These are phyloP conservation scores for Scleromitrula shiraiana DNA, from an alignment of 2,329 filamentous ascomycete species.

Conservation along the genomic window DNA sequence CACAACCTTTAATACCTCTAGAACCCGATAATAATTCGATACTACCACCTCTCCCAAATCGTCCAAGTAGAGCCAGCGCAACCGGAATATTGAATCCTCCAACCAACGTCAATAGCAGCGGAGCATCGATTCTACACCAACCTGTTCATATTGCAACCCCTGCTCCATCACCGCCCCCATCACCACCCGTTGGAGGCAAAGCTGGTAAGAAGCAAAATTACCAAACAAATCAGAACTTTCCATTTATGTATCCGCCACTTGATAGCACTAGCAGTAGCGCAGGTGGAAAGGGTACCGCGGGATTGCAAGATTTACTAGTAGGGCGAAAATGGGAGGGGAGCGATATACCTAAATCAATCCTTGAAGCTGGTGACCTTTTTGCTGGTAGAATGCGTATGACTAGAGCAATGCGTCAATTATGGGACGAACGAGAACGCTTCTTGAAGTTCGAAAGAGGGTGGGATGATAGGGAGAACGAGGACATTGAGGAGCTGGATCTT, in stretches of 20 bases:
- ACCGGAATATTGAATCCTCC: constrained; percentile 55
- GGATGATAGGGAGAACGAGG: constrained; percentile 43
- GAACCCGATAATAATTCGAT: constrained; percentile 89
- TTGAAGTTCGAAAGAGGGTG: constrained; percentile 90
- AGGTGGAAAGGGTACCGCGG: constrained; percentile 79
- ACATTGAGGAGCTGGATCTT: constrained; percentile 35
- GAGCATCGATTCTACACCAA: constrained; percentile 82
- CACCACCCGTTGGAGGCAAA: constrained; percentile 78
- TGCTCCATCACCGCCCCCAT: constrained; percentile 89
- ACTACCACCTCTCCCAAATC: constrained; percentile 73
- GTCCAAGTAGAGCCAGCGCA: constrained; percentile 53
- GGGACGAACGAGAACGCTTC: constrained; percentile 87
- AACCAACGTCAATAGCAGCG: constrained; percentile 44
- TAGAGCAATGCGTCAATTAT: constrained; percentile 82
- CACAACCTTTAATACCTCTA: constrained; percentile 71
- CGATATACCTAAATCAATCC: constrained; percentile 86
- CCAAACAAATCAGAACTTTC: constrained; percentile 97
- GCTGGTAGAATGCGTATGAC: constrained; percentile 86
- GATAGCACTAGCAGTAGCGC: constrained; percentile 83
- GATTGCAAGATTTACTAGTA: constrained; percentile 70
- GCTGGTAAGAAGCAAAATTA: constrained; percentile 98
- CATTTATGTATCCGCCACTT: constrained; percentile 91
- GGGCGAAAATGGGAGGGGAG: constrained; percentile 88
- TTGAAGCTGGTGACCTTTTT: constrained; percentile 91
- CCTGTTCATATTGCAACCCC: constrained; percentile 98